Base-by-base conservation (phyloP, 2,329 filamentous ascomycete genomes). In the Neopestalotiopsis rosae region DNA sequence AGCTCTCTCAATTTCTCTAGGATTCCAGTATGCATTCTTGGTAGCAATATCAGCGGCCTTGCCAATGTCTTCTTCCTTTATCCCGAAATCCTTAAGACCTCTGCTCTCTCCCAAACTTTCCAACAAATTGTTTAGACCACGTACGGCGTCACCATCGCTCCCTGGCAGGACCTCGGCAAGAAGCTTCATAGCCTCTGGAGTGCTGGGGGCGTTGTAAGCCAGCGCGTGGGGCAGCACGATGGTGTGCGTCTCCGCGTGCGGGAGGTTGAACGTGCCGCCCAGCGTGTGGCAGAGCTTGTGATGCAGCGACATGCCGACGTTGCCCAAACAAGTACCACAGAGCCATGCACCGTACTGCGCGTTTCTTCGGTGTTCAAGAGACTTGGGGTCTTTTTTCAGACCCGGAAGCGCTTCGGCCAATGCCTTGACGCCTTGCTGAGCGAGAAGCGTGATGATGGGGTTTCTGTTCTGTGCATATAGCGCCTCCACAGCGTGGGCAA, bases 251-350 rank as follows among this genome's bases (percentile, higher is more conserved):
- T 91, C 88, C 1, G 89, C 88, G 70, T 92, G 89, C 0, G 90
- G 88, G 6, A 92, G 82, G 70, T 87, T 85, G 77, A 91, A 90
- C 72, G 83, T 87, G 7, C 90, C 90, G 30, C 89, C 90, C 1
- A 91, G 81, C 0, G 87, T 88, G 74, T 92, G 90, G 79, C 89
- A 91, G 1, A 92, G 84, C 76, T 92, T 92, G 78, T 92, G 90
- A 74, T 92, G 90, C 14, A 92, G 83, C 2, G 88, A 85, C 88
- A 91, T 91, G 66, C 85, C 85, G 2, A 88, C 87, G 69, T 81
- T 86, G 5, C 89, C 89, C 1, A 91, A 82, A 72, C 87, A 90
- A 30, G 82, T 85, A 40, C 88, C 89, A 72, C 88, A 91, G 1
- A 91, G 85, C 88, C 88, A 91, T 49, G 90, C 89, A 28, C 89